phyloP scores from a whole-genome alignment of 1,284 basidiomycete species.

The Megacollybia platyphylla region DNA sequence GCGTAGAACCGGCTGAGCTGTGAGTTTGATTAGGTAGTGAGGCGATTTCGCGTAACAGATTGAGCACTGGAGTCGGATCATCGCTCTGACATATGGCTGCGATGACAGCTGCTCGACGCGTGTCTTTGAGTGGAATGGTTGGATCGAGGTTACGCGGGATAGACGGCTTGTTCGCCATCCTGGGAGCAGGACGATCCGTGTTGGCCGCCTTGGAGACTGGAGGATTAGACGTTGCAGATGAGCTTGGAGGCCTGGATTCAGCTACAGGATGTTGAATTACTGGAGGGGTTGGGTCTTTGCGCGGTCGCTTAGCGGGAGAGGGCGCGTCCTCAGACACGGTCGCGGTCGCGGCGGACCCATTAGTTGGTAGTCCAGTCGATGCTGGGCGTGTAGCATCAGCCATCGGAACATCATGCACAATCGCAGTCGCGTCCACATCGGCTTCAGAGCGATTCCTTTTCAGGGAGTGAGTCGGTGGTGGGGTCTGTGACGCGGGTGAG shows the following conservation, averaged over 20 bases:
- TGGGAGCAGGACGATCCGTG: slow-evolving; percentile 2
- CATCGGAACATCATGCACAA: slow-evolving; percentile 28
- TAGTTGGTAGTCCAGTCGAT: slow-evolving; percentile 30
- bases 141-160: slow-evolving; percentile 44
- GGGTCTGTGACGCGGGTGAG: slow-evolving; percentile 41
- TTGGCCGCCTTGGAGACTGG: not conserved
- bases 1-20: slow-evolving; percentile 11
- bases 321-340: slow-evolving; percentile 25
- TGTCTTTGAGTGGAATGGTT: slow-evolving; percentile 45
- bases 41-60: slow-evolving; percentile 50
- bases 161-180: slow-evolving; percentile 55
- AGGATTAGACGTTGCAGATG: not conserved
- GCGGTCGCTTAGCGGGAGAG: slow-evolving; percentile 52
- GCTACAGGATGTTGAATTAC: slow-evolving; percentile 10
- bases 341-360: slow-evolving; percentile 14
- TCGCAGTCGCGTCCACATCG: slow-evolving; percentile 20
- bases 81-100: slow-evolving; percentile 56
- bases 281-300: slow-evolving; percentile 36
- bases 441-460: slow-evolving; percentile 37
- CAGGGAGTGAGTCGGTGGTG: slow-evolving; percentile 34
- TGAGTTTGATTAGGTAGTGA: slow-evolving; percentile 24
- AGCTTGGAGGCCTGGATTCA: slow-evolving; percentile 5
- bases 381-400: slow-evolving; percentile 31
- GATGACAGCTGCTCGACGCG: slow-evolving; percentile 45
- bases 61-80: slow-evolving; percentile 48